Conservation (phyloP, 140 eudicot genomes). For the Oenanthe javanica region DNA sequence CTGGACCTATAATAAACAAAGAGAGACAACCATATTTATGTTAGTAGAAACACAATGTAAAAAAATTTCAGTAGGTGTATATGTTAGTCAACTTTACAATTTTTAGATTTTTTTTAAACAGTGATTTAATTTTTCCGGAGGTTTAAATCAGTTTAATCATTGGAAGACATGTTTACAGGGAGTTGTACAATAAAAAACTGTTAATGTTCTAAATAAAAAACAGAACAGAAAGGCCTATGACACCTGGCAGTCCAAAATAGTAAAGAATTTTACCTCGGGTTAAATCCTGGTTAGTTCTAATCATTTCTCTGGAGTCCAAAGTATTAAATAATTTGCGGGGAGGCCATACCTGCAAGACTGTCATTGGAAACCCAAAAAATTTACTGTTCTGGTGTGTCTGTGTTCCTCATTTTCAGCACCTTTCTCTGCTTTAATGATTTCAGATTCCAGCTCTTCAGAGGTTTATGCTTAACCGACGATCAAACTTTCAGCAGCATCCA, state of each 20-base stretch:
- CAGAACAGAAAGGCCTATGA: not conserved
- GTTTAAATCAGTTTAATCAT: not conserved
- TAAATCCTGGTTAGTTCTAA: not conserved
- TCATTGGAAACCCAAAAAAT: not conserved
- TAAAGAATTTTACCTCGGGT: not conserved
- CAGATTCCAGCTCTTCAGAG: constrained; percentile 96
- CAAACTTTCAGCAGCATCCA: constrained; percentile 91
- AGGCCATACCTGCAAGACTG: not conserved
- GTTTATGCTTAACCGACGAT: constrained; percentile 76
- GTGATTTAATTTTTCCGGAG: not conserved
- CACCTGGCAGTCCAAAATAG: not conserved
- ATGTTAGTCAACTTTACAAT: not conserved
- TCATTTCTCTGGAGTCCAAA: not conserved
- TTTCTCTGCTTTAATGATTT: not conserved
- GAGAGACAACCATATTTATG: not conserved
- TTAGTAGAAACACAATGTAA: not conserved
- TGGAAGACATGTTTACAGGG: not conserved
- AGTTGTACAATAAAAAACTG: not conserved
- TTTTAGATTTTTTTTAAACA: not conserved
- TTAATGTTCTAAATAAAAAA: not conserved
- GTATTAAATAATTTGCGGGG: not conserved
- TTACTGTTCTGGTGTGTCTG: not conserved
- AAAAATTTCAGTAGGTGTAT: not conserved
- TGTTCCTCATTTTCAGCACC: not conserved
- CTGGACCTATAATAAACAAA: not conserved